A percentile compares a stretch with the other conserved stretches of the same genome.
These are phyloP conservation scores for Metschnikowia similis DNA, from an alignment of 805 yeast genomes.

Conservation along the genomic window DNA sequence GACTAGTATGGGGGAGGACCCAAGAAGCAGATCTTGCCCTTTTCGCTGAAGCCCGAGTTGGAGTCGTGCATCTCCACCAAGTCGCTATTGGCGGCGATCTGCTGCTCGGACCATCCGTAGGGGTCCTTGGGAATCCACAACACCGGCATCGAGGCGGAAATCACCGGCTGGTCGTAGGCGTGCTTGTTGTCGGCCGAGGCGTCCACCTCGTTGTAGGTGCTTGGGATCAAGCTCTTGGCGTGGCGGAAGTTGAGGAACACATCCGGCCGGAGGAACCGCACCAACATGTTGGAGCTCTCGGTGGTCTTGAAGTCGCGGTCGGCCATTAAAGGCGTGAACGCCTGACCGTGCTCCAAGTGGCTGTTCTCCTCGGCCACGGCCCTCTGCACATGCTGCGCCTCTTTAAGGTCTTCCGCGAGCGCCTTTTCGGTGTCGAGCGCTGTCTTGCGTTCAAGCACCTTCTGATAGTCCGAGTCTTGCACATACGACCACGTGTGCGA, in stretches of 20 bases:
- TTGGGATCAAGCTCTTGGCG: constrained; percentile 33
- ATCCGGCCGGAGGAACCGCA: constrained; percentile 55
- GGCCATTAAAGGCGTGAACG: constrained; percentile 58
- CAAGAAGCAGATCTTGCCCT: constrained; percentile 28
- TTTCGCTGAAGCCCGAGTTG: constrained; percentile 50
- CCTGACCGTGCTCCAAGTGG: constrained; percentile 12
- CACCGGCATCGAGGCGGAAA: constrained; percentile 62
- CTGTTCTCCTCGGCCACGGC: constrained; percentile 15
- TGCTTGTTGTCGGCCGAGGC: constrained; percentile 46
- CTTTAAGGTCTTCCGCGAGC: constrained; percentile 18
- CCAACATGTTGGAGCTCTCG: constrained; percentile 39
- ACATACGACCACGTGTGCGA: constrained; percentile 56
- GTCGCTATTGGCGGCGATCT: constrained; percentile 52
- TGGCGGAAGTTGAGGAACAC: constrained; percentile 46
- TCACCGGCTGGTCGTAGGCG: constrained; percentile 78
- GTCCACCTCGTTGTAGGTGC: constrained; percentile 32
- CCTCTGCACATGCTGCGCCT: constrained; percentile 17
- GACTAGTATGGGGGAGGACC: constrained; percentile 31
- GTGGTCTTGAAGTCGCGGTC: constrained; percentile 52
- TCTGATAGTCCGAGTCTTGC: constrained; percentile 32
- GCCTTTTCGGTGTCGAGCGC: constrained; percentile 8
- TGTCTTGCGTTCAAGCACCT: constrained; percentile 24
- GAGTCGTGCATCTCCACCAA: constrained; percentile 64
- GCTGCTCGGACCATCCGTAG: constrained; percentile 67
- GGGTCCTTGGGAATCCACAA: constrained; percentile 93